Percentiles rank a stretch among this genome's conserved stretches.
These are phyloP conservation scores for Porphyrellus sp. DNA, from an alignment of 1,284 basidiomycete species.

Conservation along the genomic window DNA sequence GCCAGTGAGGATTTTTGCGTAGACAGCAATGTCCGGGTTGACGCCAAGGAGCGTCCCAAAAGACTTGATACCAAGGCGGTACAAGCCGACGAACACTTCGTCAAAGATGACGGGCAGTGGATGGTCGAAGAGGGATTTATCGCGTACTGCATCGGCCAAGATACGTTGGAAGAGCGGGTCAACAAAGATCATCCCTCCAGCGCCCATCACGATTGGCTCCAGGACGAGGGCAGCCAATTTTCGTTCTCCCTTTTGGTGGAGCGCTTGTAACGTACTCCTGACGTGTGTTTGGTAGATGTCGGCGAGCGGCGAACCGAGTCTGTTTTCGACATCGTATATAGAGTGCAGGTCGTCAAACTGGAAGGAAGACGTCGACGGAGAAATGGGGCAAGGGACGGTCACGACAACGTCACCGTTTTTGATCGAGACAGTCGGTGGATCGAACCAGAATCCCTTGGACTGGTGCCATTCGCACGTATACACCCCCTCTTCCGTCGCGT, in stretches of 20 bases:
- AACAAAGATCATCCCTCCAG: conserved; percentile 96
- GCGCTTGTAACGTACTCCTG: conserved; percentile 46
- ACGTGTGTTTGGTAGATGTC: conserved; percentile 66
- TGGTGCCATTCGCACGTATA: conserved; percentile 98
- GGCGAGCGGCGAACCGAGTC: conserved; percentile 64
- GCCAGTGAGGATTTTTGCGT: conserved; percentile 94
- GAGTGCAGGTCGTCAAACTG: conserved; percentile 49
- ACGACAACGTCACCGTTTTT: conserved; percentile 61
- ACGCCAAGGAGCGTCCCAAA: conserved; percentile 66
- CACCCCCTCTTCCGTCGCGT: conserved; percentile 87
- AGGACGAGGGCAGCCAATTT: conserved; percentile 76
- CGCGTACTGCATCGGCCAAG: conserved; percentile 79
- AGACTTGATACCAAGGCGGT: conserved; percentile 78
- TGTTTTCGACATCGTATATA: conserved; percentile 71
- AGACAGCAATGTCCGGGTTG: conserved; percentile 83
- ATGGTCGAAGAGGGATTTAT: conserved; percentile 28
- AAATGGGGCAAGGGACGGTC: conserved; percentile 54
- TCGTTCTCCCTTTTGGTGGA: conserved; percentile 41
- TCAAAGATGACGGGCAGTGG: conserved; percentile 93
- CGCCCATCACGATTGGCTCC: conserved; percentile 93
- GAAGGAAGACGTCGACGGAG: conserved; percentile 29
- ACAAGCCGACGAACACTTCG: conserved; percentile 92
- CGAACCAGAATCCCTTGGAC: conserved; percentile 91
- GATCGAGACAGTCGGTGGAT: conserved; percentile 77
- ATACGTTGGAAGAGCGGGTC: conserved; percentile 95